Conservation (phyloP, 108 stramenopile species). For the Skeletonema costatum region DNA sequence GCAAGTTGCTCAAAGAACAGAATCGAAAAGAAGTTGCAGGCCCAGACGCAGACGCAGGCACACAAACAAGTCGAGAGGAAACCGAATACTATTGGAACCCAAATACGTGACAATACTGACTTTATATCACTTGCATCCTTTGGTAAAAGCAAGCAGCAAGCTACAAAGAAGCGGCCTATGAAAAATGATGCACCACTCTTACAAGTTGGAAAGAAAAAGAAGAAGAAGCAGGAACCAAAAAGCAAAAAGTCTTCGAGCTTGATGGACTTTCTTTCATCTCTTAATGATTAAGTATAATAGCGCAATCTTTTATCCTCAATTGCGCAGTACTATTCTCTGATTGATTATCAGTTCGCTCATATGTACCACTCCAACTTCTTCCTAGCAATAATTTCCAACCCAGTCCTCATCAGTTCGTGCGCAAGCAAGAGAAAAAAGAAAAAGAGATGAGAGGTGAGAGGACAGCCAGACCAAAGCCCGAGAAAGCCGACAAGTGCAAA, state of each 20-base stretch:
- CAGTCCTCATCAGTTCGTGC: no score
- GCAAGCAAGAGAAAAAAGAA: no score
- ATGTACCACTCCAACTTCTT: no score
- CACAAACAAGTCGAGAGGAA: not conserved
- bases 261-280: conserved; percentile 42
- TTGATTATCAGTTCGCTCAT: not conserved
- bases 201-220: conserved; percentile 29
- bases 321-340: no score
- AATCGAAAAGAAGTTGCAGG: not conserved
- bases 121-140: conserved; percentile 21
- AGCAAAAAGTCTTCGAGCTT: conserved; percentile 5
- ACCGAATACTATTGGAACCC: not conserved
- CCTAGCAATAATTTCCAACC: no score
- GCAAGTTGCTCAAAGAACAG: not conserved
- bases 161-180: not conserved
- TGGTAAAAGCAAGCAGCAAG: not conserved
- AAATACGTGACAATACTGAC: conserved; percentile 23
- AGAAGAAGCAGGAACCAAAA: conserved; percentile 23
- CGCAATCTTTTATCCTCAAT: not conserved
- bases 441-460: no score
- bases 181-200: conserved; percentile 14
- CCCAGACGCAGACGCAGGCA: not conserved
- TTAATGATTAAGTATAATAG: conserved; percentile 28
- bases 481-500: no score
- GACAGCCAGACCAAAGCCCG: no score